phyloP scores from a whole-genome alignment of 2,329 filamentous ascomycete genomes.

The Colletotrichum magnum region DNA sequence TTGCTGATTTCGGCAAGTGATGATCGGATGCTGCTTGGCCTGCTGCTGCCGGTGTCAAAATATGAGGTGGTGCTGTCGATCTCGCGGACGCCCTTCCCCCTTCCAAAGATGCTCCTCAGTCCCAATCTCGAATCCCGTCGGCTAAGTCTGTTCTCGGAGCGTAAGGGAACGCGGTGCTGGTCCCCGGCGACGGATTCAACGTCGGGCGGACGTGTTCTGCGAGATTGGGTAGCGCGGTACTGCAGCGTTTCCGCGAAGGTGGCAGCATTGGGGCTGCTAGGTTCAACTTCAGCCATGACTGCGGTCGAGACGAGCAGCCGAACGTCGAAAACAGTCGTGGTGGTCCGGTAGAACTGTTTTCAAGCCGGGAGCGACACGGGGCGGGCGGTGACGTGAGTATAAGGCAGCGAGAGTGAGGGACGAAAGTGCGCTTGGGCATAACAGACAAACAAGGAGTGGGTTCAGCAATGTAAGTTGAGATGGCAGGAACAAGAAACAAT shows the following conservation, averaged over 20 bases:
- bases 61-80: constrained; percentile 49
- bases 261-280: constrained; percentile 34
- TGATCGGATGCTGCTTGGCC: constrained; percentile 57
- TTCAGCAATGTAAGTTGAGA: constrained; percentile 37
- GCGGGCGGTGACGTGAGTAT: constrained; percentile 35
- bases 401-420: constrained; percentile 30
- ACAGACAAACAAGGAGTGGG: constrained; percentile 29
- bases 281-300: constrained; percentile 39
- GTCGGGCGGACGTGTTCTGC: constrained; percentile 57
- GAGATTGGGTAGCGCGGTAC: constrained; percentile 49
- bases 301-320: constrained; percentile 17
- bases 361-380: neutral
- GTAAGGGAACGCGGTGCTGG: constrained; percentile 58
- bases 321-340: constrained; percentile 2
- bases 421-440: constrained; percentile 31
- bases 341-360: constrained; percentile 5
- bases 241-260: constrained; percentile 46
- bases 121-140: constrained; percentile 68
- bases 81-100: constrained; percentile 57
- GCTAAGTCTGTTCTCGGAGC: constrained; percentile 55
- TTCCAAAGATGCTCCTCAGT: constrained; percentile 65
- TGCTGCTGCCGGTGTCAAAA: constrained; percentile 50
- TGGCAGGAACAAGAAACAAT: constrained; percentile 38
- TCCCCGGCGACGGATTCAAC: constrained; percentile 45
- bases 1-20: constrained; percentile 62